Percentiles rank a stretch among this genome's conserved stretches.
These are phyloP conservation scores for Penicillium alfredii DNA, from an alignment of 495 filamentous ascomycete genomes.

Conservation along the genomic window DNA sequence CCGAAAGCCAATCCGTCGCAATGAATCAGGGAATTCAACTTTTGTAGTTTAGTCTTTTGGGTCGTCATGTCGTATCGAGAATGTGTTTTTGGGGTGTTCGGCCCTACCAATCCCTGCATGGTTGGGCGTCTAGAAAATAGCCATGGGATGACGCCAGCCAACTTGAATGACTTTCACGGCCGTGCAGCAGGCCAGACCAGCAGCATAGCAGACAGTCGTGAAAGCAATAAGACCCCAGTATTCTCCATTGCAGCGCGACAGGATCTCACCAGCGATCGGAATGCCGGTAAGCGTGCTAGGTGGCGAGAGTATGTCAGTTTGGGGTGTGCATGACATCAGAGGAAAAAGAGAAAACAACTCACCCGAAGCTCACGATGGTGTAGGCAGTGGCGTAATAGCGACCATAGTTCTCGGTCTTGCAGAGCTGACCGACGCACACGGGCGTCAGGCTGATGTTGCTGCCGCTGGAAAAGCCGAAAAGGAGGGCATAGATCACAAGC, in stretches of 20 bases:
- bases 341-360: slow-evolving; percentile 11
- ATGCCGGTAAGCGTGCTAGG: slow-evolving; percentile 67
- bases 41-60: not conserved
- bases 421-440: slow-evolving; percentile 87
- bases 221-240: slow-evolving; percentile 64
- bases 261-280: slow-evolving; percentile 76
- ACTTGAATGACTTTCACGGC: slow-evolving; percentile 59
- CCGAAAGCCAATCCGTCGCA: too few species aligned
- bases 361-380: slow-evolving; percentile 84
- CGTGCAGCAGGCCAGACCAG: slow-evolving; percentile 55
- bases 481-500: slow-evolving; percentile 63
- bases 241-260: slow-evolving; percentile 48
- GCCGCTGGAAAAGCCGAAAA: slow-evolving; percentile 83
- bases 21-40: too few species aligned
- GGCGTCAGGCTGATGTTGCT: slow-evolving; percentile 81
- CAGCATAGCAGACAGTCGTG: slow-evolving; percentile 56
- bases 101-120: too few species aligned
- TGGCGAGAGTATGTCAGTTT: slow-evolving; percentile 17
- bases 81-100: not conserved
- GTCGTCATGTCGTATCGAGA: slow-evolving; percentile 3
- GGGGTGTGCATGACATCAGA: slow-evolving; percentile 12
- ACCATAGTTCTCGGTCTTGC: slow-evolving; percentile 79
- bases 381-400: slow-evolving; percentile 81
- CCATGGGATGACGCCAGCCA: slow-evolving; percentile 53
- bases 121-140: slow-evolving; percentile 35